Conservation (phyloP, 257 asterid genomes). For the Nicotiana obtusifolia region DNA sequence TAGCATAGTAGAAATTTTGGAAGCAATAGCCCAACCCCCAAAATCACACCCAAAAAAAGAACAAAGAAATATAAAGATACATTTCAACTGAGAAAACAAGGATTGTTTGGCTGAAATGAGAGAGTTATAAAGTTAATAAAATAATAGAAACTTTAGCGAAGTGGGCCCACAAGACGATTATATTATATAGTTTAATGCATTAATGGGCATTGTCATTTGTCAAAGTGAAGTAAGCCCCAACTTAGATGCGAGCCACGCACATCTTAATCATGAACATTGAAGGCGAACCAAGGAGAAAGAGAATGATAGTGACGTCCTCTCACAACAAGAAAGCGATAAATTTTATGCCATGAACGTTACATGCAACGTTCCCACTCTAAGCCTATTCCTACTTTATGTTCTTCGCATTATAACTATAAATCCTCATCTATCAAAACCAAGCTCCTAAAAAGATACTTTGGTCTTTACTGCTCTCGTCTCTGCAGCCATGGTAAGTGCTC, state of each 20-base stretch:
- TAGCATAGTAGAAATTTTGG: neutral
- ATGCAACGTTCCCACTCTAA: constrained; percentile 17
- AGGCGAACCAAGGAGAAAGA: constrained; percentile 4
- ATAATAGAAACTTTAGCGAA: neutral
- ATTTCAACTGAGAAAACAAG: neutral
- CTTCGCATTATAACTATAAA: neutral
- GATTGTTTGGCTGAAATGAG: neutral
- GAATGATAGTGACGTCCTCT: constrained; percentile 15
- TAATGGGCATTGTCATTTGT: constrained; percentile 8
- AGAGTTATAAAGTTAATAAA: neutral
- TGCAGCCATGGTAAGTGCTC: constrained; percentile 18
- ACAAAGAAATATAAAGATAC: neutral
- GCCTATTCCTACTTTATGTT: neutral
- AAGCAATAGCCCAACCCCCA: neutral
- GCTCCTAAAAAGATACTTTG: neutral
- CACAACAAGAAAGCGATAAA: constrained; percentile 28
- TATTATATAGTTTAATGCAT: neutral
- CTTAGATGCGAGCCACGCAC: constrained; percentile 37
- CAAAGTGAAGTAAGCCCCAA: constrained; percentile 28
- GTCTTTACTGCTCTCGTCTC: neutral
- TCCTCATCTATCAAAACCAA: neutral
- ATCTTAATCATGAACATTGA: constrained; percentile 33
- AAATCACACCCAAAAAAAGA: neutral
- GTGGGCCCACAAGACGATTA: constrained; percentile 14
- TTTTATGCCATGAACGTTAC: constrained; percentile 35